Base-by-base conservation (phyloP, 345 rosid species). In the Psidium friedrichsthalianum region DNA sequence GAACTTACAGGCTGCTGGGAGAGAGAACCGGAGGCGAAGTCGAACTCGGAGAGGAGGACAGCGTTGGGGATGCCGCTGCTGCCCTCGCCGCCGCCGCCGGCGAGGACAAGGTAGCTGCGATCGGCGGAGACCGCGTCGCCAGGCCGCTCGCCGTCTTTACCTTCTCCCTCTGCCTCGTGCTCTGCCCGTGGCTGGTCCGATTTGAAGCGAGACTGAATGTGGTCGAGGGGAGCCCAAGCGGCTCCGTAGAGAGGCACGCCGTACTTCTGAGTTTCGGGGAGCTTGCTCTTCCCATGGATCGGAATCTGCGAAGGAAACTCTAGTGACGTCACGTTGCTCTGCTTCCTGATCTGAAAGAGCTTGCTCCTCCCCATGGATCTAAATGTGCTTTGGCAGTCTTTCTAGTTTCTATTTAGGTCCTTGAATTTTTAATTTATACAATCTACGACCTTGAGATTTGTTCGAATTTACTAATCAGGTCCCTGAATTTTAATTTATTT, bases 51-150 rank as follows among this genome's bases (percentile, higher is more conserved):
- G 84, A 97, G 61, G 78, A 95, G 54, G 76, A 94, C 81, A 24
- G 98, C 95, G 56, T 97, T 97, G 6, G 93, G 94, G 87, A 97
- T 95, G 51, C 99, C 98, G 88, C 91, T 96, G 54, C 89, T 90
- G 53, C 98, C 99, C 84, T 93, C 96, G 15, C 98, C 99, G 0
- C 99, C 98, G 15, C 99, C 99, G 32, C 99, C 99, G 0, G 95
- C 87, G 32, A 95, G 84, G 86, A 93, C 93, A 81, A 92, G 86
- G 89, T 87, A 91, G 90, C 32, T 5, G 58, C 64, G 47, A 69
- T 69, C 83, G 57, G 53, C 21, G n/a, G 83, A 29, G 56, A 83
- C 74, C 18, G 57, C 14, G 58, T 11, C 52, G 6, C 56, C 76
- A 44, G 54, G 52, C 49, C 27, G 76, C 18, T 52, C 69, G 56